Percentiles rank a stretch among this genome's conserved stretches.
phyloP scores from a whole-genome alignment of 2,329 filamentous ascomycete species.

The Geoglossum cookeanum region DNA sequence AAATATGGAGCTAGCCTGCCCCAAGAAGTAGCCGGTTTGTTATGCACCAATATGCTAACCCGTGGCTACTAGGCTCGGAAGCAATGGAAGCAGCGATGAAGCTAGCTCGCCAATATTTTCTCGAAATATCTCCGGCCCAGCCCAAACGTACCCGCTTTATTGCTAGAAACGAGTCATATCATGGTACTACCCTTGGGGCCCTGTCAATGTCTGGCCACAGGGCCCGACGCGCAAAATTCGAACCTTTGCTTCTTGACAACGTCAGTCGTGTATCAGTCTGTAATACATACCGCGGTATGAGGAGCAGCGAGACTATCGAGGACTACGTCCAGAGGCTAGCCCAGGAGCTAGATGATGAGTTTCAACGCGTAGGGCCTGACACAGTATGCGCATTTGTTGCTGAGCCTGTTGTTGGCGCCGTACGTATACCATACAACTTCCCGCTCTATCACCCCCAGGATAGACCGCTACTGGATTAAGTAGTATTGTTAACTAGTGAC shows the following conservation, averaged over 20 bases:
- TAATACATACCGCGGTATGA: slow-evolving; percentile 41
- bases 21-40: neutral
- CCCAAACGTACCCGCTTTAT: slow-evolving; percentile 41
- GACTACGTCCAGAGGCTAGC: slow-evolving; percentile 42
- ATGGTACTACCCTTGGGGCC: slow-evolving; percentile 50
- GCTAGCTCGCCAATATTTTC: slow-evolving; percentile 40
- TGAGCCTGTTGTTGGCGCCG: slow-evolving; percentile 53
- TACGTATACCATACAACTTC: slow-evolving; percentile 21
- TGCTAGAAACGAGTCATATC: slow-evolving; percentile 44
- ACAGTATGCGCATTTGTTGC: slow-evolving; percentile 54
- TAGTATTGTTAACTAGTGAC: neutral
- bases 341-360: slow-evolving; percentile 47
- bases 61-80: neutral
- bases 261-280: slow-evolving; percentile 46
- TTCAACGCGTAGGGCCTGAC: slow-evolving; percentile 41
- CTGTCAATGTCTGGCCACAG: slow-evolving; percentile 45
- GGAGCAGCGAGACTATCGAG: slow-evolving; percentile 31
- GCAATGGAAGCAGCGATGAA: slow-evolving; percentile 5
- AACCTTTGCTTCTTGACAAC: slow-evolving; percentile 35
- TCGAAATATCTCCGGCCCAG: slow-evolving; percentile 34
- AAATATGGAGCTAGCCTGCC: neutral
- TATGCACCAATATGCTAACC: neutral
- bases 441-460: neutral
- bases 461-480: neutral
- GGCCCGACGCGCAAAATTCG: slow-evolving; percentile 39